Evolutionary conservation across 2,329 filamentous ascomycete species (phyloP).

Genomic region (Didymella exigua): DNA sequence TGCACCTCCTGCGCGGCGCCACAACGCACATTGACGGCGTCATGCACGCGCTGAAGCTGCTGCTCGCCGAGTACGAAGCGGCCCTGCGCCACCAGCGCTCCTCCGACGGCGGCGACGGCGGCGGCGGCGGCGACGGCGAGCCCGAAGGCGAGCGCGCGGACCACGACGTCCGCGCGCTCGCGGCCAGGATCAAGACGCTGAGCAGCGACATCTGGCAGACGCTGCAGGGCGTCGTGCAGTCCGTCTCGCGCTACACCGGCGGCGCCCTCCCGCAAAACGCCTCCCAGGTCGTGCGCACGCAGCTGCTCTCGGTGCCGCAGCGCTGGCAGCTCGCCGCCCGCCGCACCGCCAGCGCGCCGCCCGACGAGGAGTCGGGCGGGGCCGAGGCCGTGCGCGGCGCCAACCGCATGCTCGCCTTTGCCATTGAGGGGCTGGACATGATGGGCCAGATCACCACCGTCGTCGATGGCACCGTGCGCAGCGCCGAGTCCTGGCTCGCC

Average conservation of each 20-base stretch:
- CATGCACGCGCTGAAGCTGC: slow-evolving; percentile 73
- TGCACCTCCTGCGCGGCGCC: slow-evolving; percentile 79
- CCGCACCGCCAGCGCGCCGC: slow-evolving; percentile 6
- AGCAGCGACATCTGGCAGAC: slow-evolving; percentile 56
- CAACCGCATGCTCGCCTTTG: slow-evolving; percentile 80
- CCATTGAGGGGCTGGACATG: slow-evolving; percentile 91
- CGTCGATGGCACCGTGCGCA: slow-evolving; percentile 85
- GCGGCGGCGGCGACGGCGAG: too few species aligned
- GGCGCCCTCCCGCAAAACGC: slow-evolving; percentile 90
- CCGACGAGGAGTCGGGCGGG: slow-evolving; percentile 17
- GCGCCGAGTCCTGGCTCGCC: slow-evolving; percentile 90
- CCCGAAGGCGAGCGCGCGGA: slow-evolving; percentile 34
- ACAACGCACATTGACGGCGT: slow-evolving; percentile 80
- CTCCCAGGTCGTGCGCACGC: slow-evolving; percentile 77
- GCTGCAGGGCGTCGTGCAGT: slow-evolving; percentile 78
- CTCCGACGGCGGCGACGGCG: slow-evolving; percentile 28
- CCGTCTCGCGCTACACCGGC: slow-evolving; percentile 89
- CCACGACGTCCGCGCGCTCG: slow-evolving; percentile 64
- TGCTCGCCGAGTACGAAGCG: slow-evolving; percentile 80
- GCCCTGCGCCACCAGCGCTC: slow-evolving; percentile 41
- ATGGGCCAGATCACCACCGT: slow-evolving; percentile 89
- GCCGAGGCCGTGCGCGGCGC: slow-evolving; percentile 62
- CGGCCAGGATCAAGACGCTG: slow-evolving; percentile 74
- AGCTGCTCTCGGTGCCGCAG: slow-evolving; percentile 82
- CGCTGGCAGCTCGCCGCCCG: slow-evolving; percentile 77